Evolutionary conservation across 2,329 filamentous ascomycete genomes (phyloP).

Genomic region (Penicillium sp.): DNA sequence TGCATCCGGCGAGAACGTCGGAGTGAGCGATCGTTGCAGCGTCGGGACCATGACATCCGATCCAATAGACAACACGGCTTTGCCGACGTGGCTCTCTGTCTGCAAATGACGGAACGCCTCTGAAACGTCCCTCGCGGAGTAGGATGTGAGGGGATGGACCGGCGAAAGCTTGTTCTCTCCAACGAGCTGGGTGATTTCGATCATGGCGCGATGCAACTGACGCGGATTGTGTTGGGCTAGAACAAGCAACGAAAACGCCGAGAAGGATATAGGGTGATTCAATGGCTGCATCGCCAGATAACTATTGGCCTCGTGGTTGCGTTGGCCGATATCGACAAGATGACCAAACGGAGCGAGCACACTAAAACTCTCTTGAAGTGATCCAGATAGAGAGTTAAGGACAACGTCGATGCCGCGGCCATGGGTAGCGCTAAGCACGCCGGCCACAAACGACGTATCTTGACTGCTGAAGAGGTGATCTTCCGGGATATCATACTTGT

Average conservation of each 20-base stretch:
- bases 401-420: constrained; percentile 5
- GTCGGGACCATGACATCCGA: background rate
- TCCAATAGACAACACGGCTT: background rate
- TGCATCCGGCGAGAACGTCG: constrained; percentile 33
- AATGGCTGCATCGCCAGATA: constrained; percentile 21
- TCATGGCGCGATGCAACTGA: background rate
- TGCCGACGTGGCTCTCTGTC: background rate
- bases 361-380: constrained; percentile 12
- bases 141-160: constrained; percentile 16
- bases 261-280: constrained; percentile 3
- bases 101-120: constrained; percentile 1
- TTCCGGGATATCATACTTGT: too few relatives aligned
- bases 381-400: background rate
- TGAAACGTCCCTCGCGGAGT: constrained; percentile 18
- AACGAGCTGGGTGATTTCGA: constrained; percentile 4
- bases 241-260: constrained; percentile 6
- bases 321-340: constrained; percentile 11
- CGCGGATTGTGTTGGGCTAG: background rate
- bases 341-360: constrained; percentile 9
- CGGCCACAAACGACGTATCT: background rate
- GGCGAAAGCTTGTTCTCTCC: constrained; percentile 26
- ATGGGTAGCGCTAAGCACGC: background rate
- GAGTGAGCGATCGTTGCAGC: constrained; percentile 25
- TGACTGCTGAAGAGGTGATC: background rate
- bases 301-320: constrained; percentile 7